A percentile compares a stretch with the other conserved stretches of the same genome.
Evolutionary conservation across 306 rosid genomes (phyloP).

Genomic region (Spatholobus suberectus): DNA sequence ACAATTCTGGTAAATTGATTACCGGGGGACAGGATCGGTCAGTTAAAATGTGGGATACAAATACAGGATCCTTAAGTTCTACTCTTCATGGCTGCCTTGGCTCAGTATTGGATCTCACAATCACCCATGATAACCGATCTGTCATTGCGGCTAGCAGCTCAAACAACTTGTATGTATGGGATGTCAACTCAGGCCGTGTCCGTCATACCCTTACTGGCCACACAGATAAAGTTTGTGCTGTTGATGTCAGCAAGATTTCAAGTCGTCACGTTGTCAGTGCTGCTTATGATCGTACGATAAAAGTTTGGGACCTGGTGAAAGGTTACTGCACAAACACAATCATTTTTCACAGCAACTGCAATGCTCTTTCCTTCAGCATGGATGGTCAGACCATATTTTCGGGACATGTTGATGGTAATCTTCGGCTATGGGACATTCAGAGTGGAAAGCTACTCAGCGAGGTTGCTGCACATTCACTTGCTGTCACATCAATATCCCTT

Average conservation of each 20-base stretch:
- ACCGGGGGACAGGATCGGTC: constrained; percentile 94
- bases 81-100: constrained; percentile 90
- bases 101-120: constrained; percentile 85
- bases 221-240: constrained; percentile 94
- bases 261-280: constrained; percentile 91
- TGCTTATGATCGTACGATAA: constrained; percentile 94
- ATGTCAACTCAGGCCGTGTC: constrained; percentile 79
- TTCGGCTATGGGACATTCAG: constrained; percentile 90
- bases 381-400: constrained; percentile 92
- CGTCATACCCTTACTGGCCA: constrained; percentile 94
- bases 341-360: constrained; percentile 83
- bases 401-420: constrained; percentile 95
- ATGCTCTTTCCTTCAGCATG: constrained; percentile 83
- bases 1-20: constrained; percentile 78
- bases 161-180: constrained; percentile 90
- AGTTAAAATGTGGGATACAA: constrained; percentile 91
- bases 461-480: constrained; percentile 92
- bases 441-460: constrained; percentile 83
- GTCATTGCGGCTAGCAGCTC: constrained; percentile 99
- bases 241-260: constrained; percentile 88
- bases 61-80: constrained; percentile 67
- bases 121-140: constrained; percentile 86
- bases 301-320: constrained; percentile 93
- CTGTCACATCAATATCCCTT: constrained; percentile 80
- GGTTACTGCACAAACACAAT: constrained; percentile 96